Evolutionary conservation across 1,284 basidiomycete species (phyloP), one percentile per base, ranked within the genome.

Genomic region (Stygiomarasmius scandens): DNA sequence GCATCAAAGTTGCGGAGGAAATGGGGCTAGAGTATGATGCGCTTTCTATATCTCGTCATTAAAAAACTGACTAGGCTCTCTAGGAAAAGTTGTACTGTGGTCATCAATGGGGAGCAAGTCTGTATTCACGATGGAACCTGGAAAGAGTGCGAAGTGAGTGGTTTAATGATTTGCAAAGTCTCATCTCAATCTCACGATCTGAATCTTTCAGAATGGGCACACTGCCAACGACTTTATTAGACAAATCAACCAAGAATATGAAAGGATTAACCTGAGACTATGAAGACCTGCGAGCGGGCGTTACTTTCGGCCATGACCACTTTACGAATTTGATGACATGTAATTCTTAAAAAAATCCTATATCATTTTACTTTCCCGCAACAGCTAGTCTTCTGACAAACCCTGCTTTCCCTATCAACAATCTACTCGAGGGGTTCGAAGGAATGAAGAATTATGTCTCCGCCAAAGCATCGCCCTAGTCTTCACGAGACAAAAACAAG

Each of bases 81-180:
- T 65, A 92, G 86, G 59, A 94, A 86, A 73, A 93, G 91, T 68
- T 96, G 93, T 74, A 94, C 92, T 1, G 80, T 96, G 44, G 69
- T 92, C 50, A 92, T 95, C 67, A 88, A 83, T 63, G 80, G 78
- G 10, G 77, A 76, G 62, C 74, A 83, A 53, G 84, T 90, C 19
- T 95, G 93, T 67, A 77, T 93, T 34, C 90, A 89, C 66, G 92
- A 92, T 61, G 83, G 77, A 22, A 81, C 78, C 52, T 96, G 93
- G 93, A 87, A 89, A 66, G 78, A 87, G 36, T 96, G 93, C 71
- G 88, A 94, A 75, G 93, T 93, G 69, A 72, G 88, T 74, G 27
- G 38, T 36, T 20, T 36, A 32, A 32, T 12, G 29, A n/a, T n/a
- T n/a, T n/a, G n/a, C n/a, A n/a, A n/a, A n/a, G n/a, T n/a, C n/a